Percentiles rank a stretch among this genome's conserved stretches.
Evolutionary conservation across 176 grass and related monocot genomes (phyloP).

Genomic region (Eremochloa ophiuroides): DNA sequence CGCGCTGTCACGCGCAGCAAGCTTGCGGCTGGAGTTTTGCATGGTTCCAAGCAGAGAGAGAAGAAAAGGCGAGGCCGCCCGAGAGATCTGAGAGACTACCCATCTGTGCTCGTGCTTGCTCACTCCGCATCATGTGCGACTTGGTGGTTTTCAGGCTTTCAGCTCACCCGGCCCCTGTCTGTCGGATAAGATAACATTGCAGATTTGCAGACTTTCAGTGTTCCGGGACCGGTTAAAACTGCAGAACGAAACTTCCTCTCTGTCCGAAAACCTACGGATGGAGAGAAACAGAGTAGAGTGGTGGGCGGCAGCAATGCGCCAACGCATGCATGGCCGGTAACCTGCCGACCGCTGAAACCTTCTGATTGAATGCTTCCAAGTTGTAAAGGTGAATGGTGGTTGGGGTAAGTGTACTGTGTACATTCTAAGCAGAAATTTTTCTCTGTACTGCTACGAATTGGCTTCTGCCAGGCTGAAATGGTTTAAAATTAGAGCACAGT

Average conservation of each 20-base stretch:
- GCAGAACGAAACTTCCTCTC: background rate
- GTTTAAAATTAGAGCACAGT: background rate
- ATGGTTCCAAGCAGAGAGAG: constrained; percentile 4
- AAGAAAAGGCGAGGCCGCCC: background rate
- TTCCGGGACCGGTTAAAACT: background rate
- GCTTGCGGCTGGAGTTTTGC: constrained; percentile 20
- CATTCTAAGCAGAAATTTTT: background rate
- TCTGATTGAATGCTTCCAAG: background rate
- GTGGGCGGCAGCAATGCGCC: background rate
- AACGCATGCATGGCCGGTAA: background rate
- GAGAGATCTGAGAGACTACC: background rate
- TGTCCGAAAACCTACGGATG: background rate
- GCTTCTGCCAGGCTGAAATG: background rate
- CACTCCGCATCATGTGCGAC: background rate
- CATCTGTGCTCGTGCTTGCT: background rate
- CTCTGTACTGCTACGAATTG: background rate
- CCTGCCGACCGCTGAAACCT: background rate
- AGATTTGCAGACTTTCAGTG: background rate
- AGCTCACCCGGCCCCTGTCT: background rate
- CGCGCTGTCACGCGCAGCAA: background rate
- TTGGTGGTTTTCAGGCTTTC: constrained; percentile 11
- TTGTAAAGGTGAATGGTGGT: constrained; percentile 8
- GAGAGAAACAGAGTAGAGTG: background rate
- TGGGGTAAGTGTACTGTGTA: background rate
- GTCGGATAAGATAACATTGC: background rate